phyloP scores from a whole-genome alignment of 106 monocot species.

The Vanilla planifolia region DNA sequence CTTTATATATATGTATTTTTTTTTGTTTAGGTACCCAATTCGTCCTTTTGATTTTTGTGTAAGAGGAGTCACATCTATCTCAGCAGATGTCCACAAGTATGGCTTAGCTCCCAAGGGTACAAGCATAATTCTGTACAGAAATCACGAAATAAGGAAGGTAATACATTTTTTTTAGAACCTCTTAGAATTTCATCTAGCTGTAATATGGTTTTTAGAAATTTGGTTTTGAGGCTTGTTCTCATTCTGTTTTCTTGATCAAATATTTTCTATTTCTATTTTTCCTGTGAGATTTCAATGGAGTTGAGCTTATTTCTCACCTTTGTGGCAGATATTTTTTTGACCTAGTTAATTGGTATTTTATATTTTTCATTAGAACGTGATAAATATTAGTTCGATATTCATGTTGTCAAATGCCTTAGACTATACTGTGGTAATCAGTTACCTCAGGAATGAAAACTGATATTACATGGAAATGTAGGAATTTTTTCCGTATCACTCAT shows the following conservation, averaged over 20 bases:
- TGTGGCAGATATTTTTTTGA: neutral
- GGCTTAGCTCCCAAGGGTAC: constrained; percentile 97
- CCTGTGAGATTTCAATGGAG: neutral
- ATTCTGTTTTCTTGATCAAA: neutral
- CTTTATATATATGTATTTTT: neutral
- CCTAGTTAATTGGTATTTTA: neutral
- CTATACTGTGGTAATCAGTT: neutral
- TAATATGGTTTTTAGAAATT: too few relatives aligned
- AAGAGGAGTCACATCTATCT: constrained; percentile 95
- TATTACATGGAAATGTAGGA: too few relatives aligned
- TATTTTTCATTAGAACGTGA: neutral
- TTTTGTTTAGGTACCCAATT: constrained; percentile 70
- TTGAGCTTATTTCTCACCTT: neutral
- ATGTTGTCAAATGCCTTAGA: neutral
- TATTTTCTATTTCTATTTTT: neutral
- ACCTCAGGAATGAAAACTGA: neutral
- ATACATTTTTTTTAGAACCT: neutral
- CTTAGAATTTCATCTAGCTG: too few relatives aligned
- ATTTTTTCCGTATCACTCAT: too few relatives aligned
- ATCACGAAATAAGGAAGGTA: constrained; percentile 99
- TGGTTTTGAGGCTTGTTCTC: neutral
- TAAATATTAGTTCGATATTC: neutral
- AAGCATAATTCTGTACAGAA: constrained; percentile 90
- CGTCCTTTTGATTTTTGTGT: constrained; percentile 97
- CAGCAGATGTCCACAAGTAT: constrained; percentile 98